These are phyloP conservation scores for Simmondsia chinensis DNA, from an alignment of 148 eudicot genomes.

Conservation along the genomic window DNA sequence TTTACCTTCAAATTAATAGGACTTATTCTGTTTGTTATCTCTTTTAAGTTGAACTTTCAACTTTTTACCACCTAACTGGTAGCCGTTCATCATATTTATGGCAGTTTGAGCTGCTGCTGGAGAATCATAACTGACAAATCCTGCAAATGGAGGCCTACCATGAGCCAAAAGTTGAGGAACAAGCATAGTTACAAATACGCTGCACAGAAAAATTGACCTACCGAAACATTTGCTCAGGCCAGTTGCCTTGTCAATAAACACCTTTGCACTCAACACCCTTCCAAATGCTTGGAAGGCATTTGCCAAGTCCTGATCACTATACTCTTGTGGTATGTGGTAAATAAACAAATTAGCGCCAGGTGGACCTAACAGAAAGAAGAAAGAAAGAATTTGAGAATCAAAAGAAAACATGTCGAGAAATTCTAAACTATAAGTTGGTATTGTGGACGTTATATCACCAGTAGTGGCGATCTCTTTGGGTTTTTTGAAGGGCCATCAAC, in stretches of 20 bases:
- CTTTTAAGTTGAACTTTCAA: constrained; percentile 96
- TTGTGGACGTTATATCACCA: too few relatives aligned
- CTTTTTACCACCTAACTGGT: constrained; percentile 88
- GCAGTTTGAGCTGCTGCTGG: constrained; percentile 83
- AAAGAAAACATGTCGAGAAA: background rate
- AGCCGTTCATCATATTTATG: constrained; percentile 79
- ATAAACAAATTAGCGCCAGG: constrained; percentile 94
- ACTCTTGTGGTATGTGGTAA: constrained; percentile 98
- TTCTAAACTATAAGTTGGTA: too few relatives aligned
- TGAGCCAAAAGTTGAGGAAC: constrained; percentile 11
- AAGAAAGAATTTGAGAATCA: background rate
- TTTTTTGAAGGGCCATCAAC: too few relatives aligned
- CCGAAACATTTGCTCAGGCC: constrained; percentile 98
- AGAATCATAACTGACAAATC: constrained; percentile 93
- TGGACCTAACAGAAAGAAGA: constrained; percentile 47
- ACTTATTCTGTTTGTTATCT: constrained; percentile 64
- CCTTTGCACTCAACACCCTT: constrained; percentile 89
- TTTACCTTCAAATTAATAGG: constrained; percentile 37
- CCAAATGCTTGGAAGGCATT: constrained; percentile 73
- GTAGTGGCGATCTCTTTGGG: too few relatives aligned
- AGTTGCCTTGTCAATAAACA: constrained; percentile 83
- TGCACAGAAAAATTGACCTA: constrained; percentile 16
- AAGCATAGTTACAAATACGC: background rate
- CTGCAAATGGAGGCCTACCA: constrained; percentile 36
- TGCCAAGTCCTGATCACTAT: constrained; percentile 79